Conservation (phyloP, 805 yeast genomes). For the Wickerhamomyces alni region DNA sequence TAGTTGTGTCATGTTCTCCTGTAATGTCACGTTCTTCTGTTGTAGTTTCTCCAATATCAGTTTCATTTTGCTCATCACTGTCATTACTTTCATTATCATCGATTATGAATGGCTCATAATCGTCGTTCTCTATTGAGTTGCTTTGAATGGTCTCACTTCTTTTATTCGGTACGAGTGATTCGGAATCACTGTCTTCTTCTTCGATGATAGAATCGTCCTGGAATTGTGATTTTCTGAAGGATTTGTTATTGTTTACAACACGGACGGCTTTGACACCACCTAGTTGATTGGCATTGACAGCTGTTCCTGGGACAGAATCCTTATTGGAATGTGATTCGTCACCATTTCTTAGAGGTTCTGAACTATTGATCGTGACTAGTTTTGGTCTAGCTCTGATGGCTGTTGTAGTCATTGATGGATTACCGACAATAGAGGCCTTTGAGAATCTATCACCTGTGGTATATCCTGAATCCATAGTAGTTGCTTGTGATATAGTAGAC, state of each 20-base stretch:
- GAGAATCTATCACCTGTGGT: constrained; percentile 30
- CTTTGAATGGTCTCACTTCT: constrained; percentile 4
- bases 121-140: constrained; percentile 7
- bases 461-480: constrained; percentile 16
- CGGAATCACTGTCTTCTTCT: constrained; percentile 15
- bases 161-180: neutral
- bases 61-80: constrained; percentile 9
- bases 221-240: constrained; percentile 4
- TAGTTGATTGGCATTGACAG: constrained; percentile 17
- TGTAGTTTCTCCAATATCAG: no score
- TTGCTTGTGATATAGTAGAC: constrained; percentile 22
- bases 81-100: constrained; percentile 11
- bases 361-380: constrained; percentile 43
- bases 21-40: no score
- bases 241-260: constrained; percentile 3
- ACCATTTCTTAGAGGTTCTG: neutral
- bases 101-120: constrained; percentile 23
- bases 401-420: constrained; percentile 44
- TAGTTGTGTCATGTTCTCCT: constrained; percentile 5
- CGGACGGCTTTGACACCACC: constrained; percentile 22
- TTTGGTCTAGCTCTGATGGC: constrained; percentile 75
- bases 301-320: constrained; percentile 19
- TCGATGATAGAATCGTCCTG: constrained; percentile 14
- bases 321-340: constrained; percentile 12
- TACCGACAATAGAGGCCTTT: constrained; percentile 37